phyloP scores from a whole-genome alignment of 306 rosid genomes.

The Sindora glabra region DNA sequence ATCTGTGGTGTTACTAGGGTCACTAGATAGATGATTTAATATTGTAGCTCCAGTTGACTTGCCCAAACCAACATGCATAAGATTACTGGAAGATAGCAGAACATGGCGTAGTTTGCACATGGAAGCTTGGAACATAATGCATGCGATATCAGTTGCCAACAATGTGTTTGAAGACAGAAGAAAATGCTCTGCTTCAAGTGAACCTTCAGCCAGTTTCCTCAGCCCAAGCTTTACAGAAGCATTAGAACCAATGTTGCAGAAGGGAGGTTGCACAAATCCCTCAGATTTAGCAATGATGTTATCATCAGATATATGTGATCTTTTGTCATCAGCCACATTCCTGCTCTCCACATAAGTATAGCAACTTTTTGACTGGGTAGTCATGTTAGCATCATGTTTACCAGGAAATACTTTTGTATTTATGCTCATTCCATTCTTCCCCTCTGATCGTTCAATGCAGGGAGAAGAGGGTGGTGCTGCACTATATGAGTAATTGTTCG shows the following conservation, averaged over 20 bases:
- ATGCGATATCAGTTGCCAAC: constrained; percentile 81
- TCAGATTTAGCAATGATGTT: constrained; percentile 39
- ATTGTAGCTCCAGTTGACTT: constrained; percentile 44
- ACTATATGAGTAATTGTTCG: constrained; percentile 69
- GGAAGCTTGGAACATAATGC: constrained; percentile 73
- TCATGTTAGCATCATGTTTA: constrained; percentile 32
- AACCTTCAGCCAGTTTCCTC: constrained; percentile 53
- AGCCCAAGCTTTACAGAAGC: constrained; percentile 38
- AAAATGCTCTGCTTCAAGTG: constrained; percentile 47
- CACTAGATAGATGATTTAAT: constrained; percentile 59
- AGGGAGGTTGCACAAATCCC: constrained; percentile 37
- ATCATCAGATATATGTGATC: constrained; percentile 25
- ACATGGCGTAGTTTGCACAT: constrained; percentile 87
- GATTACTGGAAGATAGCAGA: constrained; percentile 56
- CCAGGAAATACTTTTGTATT: constrained; percentile 44
- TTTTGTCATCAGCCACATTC: constrained; percentile 52
- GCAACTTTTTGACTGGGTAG: constrained; percentile 46
- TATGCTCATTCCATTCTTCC: constrained; percentile 40
- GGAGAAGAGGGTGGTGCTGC: constrained; percentile 87
- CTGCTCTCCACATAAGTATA: constrained; percentile 62
- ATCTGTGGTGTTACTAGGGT: constrained; percentile 55
- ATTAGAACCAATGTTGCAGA: constrained; percentile 49
- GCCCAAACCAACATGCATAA: constrained; percentile 43
- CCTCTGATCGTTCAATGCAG: constrained; percentile 60
- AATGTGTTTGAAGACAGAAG: constrained; percentile 56